phyloP scores from a whole-genome alignment of 2,329 filamentous ascomycete species.

The Podosphaera xanthii region DNA sequence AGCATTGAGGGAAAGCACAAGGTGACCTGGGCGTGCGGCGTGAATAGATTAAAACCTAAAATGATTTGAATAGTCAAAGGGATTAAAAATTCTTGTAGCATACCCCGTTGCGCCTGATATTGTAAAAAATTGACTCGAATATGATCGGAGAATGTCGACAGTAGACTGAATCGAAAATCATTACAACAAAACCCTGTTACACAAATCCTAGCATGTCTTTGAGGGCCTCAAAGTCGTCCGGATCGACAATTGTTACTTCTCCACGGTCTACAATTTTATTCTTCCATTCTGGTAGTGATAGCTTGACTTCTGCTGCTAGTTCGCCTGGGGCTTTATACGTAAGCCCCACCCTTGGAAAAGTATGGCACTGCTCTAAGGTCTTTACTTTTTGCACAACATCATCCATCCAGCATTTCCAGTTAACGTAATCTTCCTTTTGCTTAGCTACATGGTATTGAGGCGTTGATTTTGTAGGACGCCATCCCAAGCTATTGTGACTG shows the following conservation, averaged over 20 bases:
- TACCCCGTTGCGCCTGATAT: too few relatives aligned
- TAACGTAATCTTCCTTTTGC: conserved; percentile 40
- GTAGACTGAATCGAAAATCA: too few relatives aligned
- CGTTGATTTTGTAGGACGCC: conserved; percentile 40
- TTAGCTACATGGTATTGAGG: conserved; percentile 43
- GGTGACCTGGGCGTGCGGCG: too few relatives aligned
- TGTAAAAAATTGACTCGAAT: too few relatives aligned
- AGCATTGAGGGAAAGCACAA: too few relatives aligned
- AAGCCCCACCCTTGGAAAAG: conserved; percentile 3
- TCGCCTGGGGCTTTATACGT: conserved; percentile 7
- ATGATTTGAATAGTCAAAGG: too few relatives aligned
- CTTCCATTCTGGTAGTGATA: conserved; percentile 12
- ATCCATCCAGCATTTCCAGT: conserved; percentile 35
- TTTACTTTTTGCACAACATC: conserved; percentile 30
- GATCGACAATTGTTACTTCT: conserved; percentile 14
- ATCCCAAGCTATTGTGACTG: conserved; percentile 37
- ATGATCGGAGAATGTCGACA: too few relatives aligned
- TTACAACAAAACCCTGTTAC: conserved; percentile 4
- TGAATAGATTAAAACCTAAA: too few relatives aligned
- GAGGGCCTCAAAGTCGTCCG: conserved; percentile 14
- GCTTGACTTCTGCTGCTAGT: conserved; percentile 10
- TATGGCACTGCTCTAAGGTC: conserved; percentile 15
- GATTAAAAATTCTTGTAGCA: too few relatives aligned
- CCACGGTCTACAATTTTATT: conserved; percentile 9
- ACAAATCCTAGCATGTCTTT: conserved; percentile 14